A percentile compares a stretch with the other conserved stretches of the same genome.
These are phyloP conservation scores for Toxicodendron radicans DNA, from an alignment of 345 rosid species.

Conservation along the genomic window DNA sequence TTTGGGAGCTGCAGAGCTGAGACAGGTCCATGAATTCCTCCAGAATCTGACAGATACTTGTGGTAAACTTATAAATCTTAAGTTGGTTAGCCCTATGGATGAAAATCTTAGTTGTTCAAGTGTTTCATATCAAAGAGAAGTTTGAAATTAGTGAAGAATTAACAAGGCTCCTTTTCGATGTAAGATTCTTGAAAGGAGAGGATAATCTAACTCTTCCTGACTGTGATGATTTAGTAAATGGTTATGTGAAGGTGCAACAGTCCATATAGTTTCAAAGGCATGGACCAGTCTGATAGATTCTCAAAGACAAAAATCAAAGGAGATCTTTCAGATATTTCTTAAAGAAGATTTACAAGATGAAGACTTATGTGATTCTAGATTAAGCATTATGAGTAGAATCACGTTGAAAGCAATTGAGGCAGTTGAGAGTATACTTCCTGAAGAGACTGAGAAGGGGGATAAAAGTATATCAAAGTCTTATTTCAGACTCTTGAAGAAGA, in stretches of 20 bases:
- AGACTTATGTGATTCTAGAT: too few species aligned
- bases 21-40: neutral
- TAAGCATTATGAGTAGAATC: too few species aligned
- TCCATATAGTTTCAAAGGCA: neutral
- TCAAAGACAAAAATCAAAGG: neutral
- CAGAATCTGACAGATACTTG: neutral
- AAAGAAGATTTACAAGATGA: neutral
- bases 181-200: neutral
- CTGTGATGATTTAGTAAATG: neutral
- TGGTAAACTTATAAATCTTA: too few species aligned
- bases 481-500: neutral
- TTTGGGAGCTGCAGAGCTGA: neutral
- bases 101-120: neutral
- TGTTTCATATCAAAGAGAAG: neutral
- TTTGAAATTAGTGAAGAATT: neutral
- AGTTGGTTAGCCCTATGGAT: neutral
- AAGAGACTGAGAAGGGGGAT: neutral
- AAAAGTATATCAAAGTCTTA: neutral
- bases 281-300: neutral
- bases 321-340: neutral
- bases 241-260: neutral
- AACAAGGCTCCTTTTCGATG: slow-evolving; percentile 2
- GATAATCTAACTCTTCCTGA: neutral
- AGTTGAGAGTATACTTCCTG: neutral
- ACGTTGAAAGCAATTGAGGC: neutral